These are phyloP conservation scores for Trametes maxima DNA, from an alignment of 768 basidiomycete genomes.

Conservation along the genomic window DNA sequence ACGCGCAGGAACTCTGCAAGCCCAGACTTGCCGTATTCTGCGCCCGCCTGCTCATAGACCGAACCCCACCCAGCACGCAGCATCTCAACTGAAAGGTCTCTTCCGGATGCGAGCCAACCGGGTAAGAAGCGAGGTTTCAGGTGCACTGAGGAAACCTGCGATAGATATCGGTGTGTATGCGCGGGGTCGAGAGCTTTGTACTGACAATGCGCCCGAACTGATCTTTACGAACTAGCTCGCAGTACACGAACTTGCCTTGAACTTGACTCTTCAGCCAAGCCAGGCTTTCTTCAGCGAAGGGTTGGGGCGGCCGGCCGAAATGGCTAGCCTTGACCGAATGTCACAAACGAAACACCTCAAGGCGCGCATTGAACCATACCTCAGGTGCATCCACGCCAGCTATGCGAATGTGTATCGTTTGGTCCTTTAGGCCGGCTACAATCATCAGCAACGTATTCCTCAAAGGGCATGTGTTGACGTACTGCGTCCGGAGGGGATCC, in stretches of 20 bases:
- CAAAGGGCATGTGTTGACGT: background rate
- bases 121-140: slow-evolving; percentile 58
- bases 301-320: slow-evolving; percentile 82
- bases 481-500: slow-evolving; percentile 62
- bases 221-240: slow-evolving; percentile 75
- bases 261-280: slow-evolving; percentile 67
- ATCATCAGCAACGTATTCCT: background rate
- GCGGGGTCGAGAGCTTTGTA: slow-evolving; percentile 13
- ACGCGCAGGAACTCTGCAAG: slow-evolving; percentile 63
- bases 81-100: slow-evolving; percentile 70
- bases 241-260: slow-evolving; percentile 61
- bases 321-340: slow-evolving; percentile 60
- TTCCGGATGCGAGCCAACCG: slow-evolving; percentile 47
- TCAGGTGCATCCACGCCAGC: slow-evolving; percentile 95
- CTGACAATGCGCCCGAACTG: slow-evolving; percentile 84
- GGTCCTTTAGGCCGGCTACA: slow-evolving; percentile 64
- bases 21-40: slow-evolving; percentile 74
- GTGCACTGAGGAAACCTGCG: slow-evolving; percentile 69
- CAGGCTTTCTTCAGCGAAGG: slow-evolving; percentile 71
- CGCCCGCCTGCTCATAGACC: slow-evolving; percentile 76
- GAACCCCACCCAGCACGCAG: slow-evolving; percentile 74
- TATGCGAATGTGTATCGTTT: slow-evolving; percentile 86
- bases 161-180: background rate
- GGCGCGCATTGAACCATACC: slow-evolving; percentile 42
- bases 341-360: background rate